A percentile compares a stretch with the other conserved stretches of the same genome.
phyloP scores from a whole-genome alignment of 805 yeast species.

The Candida piceae region DNA sequence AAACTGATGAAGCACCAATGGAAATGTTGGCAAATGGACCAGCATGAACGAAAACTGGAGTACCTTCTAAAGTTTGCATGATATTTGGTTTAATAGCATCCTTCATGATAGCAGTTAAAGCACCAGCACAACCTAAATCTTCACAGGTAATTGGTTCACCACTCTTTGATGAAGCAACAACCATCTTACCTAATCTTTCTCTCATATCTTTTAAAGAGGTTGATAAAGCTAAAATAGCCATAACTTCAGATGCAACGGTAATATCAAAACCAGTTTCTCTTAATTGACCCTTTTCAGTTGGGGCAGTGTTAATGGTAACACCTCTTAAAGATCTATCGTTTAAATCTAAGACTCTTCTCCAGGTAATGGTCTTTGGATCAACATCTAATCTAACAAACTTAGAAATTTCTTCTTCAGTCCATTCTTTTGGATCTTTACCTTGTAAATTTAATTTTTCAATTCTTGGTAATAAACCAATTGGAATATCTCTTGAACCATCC shows the following conservation, averaged over 20 bases:
- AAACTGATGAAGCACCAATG: slow-evolving; percentile 91
- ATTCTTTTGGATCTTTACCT: slow-evolving; percentile 73
- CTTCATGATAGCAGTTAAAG: slow-evolving; percentile 87
- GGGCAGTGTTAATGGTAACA: slow-evolving; percentile 84
- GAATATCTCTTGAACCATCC: slow-evolving; percentile 67
- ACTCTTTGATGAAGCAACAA: slow-evolving; percentile 70
- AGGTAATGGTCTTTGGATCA: slow-evolving; percentile 84
- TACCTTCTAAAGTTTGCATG: slow-evolving; percentile 97
- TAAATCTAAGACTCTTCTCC: slow-evolving; percentile 91
- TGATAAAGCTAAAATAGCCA: slow-evolving; percentile 91
- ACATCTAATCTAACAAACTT: slow-evolving; percentile 80
- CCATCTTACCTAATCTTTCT: slow-evolving; percentile 81
- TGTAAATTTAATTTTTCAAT: slow-evolving; percentile 74
- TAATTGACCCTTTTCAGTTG: slow-evolving; percentile 85
- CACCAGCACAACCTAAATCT: slow-evolving; percentile 94
- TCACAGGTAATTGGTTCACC: slow-evolving; percentile 90
- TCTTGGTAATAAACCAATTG: slow-evolving; percentile 74
- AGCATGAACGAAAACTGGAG: slow-evolving; percentile 96
- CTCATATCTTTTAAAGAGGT: slow-evolving; percentile 78
- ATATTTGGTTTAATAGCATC: slow-evolving; percentile 95
- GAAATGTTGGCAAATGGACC: slow-evolving; percentile 98
- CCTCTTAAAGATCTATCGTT: slow-evolving; percentile 90
- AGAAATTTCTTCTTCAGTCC: slow-evolving; percentile 70
- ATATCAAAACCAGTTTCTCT: slow-evolving; percentile 92
- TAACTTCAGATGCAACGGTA: slow-evolving; percentile 92